Evolutionary conservation across 2,329 filamentous ascomycete species (phyloP), one percentile per base, ranked within the genome.

Genomic region (Ustulina deusta): DNA sequence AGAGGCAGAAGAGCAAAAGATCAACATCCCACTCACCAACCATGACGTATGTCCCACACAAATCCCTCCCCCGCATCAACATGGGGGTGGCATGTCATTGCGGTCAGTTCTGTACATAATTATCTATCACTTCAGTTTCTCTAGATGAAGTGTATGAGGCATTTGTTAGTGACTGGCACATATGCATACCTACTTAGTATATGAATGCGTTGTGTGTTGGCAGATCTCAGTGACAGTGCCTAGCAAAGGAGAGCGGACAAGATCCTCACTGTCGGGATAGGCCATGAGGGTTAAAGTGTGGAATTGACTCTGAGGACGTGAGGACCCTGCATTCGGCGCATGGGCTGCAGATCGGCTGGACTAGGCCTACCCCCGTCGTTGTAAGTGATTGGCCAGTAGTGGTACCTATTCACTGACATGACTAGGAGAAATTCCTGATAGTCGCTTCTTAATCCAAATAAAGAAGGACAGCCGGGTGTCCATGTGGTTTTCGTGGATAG

Each of bases 291-390:
- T 55, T 42, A 49, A 55, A 62, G 44, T 59, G 40, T 48, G 38
- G 48, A 42, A 59, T 63, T 55, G 32, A 55, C 34, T 56, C 51
- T 64, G 40, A 46, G 52, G 57, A 52, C 22, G 25, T 38, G 61
- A 63, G 56, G 66, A 61, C 66, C 66, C 66, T 69, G 63, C 66
- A 66, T 69, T 63, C 46, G 59, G 36, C 40, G 62, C 63, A 51
- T 66, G 36, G 66, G 29, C 27, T 62, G 57, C 62, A 59, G 48
- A 44, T 51, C 42, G 54, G 63, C 63, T 57, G 49, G 56, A 49
- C 57, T 58, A 36, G 36, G 27, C 52, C 29, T 34, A n/a, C 7
- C 49, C 27, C 17, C 10, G 2, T 42, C 22, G 34, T 17, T 34
- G 15, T 9, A 42, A n/a, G 42, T 55, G 55, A 64, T 64, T 64